Evolutionary conservation across 441 rosid genomes (phyloP).

Genomic region (Macaranga tanarius): DNA sequence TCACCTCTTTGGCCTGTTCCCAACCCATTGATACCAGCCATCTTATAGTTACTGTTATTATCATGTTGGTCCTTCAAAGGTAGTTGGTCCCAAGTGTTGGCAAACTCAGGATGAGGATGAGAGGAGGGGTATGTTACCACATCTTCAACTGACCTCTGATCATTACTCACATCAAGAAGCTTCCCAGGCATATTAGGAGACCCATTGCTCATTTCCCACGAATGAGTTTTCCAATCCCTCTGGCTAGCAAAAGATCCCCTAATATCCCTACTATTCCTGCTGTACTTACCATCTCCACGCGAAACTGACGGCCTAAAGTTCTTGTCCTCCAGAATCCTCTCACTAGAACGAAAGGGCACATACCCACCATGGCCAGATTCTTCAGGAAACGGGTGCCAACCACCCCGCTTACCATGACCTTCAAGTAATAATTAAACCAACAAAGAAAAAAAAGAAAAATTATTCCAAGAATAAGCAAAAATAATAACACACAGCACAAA

Average conservation of each 20-base stretch:
- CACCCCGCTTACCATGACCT: slow-evolving; percentile 97
- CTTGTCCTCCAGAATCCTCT: slow-evolving; percentile 66
- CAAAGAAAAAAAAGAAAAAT: slow-evolving; percentile 13
- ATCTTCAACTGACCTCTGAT: slow-evolving; percentile 64
- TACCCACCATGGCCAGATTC: slow-evolving; percentile 71
- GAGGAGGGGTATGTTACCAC: slow-evolving; percentile 37
- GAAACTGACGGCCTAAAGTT: slow-evolving; percentile 47
- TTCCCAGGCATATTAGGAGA: slow-evolving; percentile 47
- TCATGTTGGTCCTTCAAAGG: slow-evolving; percentile 55
- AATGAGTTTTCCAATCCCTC: slow-evolving; percentile 69
- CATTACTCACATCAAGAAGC: slow-evolving; percentile 51
- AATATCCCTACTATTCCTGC: slow-evolving; percentile 61
- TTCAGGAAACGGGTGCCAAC: slow-evolving; percentile 68
- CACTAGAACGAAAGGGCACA: slow-evolving; percentile 50
- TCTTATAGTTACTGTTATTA: slow-evolving; percentile 29
- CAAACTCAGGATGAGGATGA: slow-evolving; percentile 45
- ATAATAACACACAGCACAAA: background rate
- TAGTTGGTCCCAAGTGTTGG: slow-evolving; percentile 48
- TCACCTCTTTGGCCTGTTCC: slow-evolving; percentile 49
- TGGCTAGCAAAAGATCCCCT: slow-evolving; percentile 54
- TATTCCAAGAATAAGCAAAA: background rate
- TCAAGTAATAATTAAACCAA: slow-evolving; percentile 43
- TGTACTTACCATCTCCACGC: slow-evolving; percentile 73
- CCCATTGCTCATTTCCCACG: slow-evolving; percentile 71
- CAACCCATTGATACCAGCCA: slow-evolving; percentile 42